These are phyloP conservation scores for Tylopilus sp. DNA, from an alignment of 768 basidiomycete genomes.

Conservation along the genomic window DNA sequence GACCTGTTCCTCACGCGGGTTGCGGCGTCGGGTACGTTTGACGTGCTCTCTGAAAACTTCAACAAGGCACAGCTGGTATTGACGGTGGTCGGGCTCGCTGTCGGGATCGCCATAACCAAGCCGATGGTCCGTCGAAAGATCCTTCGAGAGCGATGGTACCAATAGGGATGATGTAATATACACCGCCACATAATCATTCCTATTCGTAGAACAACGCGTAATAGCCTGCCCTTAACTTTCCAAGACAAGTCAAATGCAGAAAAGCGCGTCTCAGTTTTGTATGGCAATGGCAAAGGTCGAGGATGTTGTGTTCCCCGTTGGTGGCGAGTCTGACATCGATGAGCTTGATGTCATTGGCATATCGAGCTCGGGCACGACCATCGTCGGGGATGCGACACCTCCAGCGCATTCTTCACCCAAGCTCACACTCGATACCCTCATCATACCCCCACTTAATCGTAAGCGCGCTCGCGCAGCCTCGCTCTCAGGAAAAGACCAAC, in stretches of 20 bases:
- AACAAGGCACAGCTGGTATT: slow-evolving; percentile 90
- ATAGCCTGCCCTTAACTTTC: slow-evolving; percentile 23
- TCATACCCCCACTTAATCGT: slow-evolving; percentile 9
- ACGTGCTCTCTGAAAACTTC: slow-evolving; percentile 87
- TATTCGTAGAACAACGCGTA: slow-evolving; percentile 20
- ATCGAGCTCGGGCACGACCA: slow-evolving; percentile 26
- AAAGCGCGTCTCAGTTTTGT: not conserved
- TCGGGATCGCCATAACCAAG: slow-evolving; percentile 76
- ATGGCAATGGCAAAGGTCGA: slow-evolving; percentile 2
- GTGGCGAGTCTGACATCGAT: slow-evolving; percentile 18
- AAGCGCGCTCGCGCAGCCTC: slow-evolving; percentile 21
- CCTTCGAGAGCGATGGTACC: slow-evolving; percentile 71
- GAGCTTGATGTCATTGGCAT: slow-evolving; percentile 28
- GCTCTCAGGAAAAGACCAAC: not conserved
- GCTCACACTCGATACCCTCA: slow-evolving; percentile 1
- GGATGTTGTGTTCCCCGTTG: slow-evolving; percentile 10
- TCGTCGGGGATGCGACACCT: slow-evolving; percentile 29
- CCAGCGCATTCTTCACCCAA: slow-evolving; percentile 1
- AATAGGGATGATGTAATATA: not conserved
- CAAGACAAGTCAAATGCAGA: no score
- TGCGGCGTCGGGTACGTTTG: slow-evolving; percentile 87
- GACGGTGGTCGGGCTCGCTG: slow-evolving; percentile 66
- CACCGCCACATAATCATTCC: slow-evolving; percentile 19
- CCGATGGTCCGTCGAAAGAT: slow-evolving; percentile 76
- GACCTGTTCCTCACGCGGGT: slow-evolving; percentile 88